A percentile compares a stretch with the other conserved stretches of the same genome.
Conservation (phyloP, 805 yeast species). For the Blastobotrys muscicola region DNA sequence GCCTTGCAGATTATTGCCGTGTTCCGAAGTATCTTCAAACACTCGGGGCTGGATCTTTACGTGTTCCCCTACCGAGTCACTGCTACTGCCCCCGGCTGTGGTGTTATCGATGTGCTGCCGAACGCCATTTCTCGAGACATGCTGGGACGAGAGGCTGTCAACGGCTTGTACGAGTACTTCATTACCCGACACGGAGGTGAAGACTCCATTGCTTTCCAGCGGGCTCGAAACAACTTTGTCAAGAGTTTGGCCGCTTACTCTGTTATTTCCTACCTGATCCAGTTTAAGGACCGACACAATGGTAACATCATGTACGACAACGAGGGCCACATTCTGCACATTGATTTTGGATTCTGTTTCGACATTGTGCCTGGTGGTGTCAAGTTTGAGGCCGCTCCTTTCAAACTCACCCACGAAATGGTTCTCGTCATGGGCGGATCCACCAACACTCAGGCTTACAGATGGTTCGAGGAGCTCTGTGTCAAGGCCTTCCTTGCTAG, state of each 20-base stretch:
- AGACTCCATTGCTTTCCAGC: slow-evolving; percentile 77
- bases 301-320: slow-evolving; percentile 96
- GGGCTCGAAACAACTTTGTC: slow-evolving; percentile 85
- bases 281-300: slow-evolving; percentile 92
- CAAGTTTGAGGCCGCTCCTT: slow-evolving; percentile 95
- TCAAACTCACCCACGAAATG: slow-evolving; percentile 94
- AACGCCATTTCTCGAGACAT: slow-evolving; percentile 93
- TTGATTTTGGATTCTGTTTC: slow-evolving; percentile 97
- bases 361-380: slow-evolving; percentile 99
- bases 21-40: slow-evolving; percentile 83
- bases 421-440: slow-evolving; percentile 93
- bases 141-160: slow-evolving; percentile 98
- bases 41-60: slow-evolving; percentile 78
- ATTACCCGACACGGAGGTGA: slow-evolving; percentile 93
- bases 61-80: slow-evolving; percentile 93
- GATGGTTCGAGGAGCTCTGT: slow-evolving; percentile 92
- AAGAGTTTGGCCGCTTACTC: slow-evolving; percentile 92
- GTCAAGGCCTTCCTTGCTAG: slow-evolving; percentile 85
- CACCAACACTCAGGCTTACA: slow-evolving; percentile 71
- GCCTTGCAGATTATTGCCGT: slow-evolving; percentile 88
- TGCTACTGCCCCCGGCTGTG: slow-evolving; percentile 99
- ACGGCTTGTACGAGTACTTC: slow-evolving; percentile 89
- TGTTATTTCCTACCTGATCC: slow-evolving; percentile 77
- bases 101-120: slow-evolving; percentile 96
- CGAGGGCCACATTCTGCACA: slow-evolving; percentile 91